A percentile compares a stretch with the other conserved stretches of the same genome.
Conservation (phyloP, 345 rosid species). For the Brassica incana region DNA sequence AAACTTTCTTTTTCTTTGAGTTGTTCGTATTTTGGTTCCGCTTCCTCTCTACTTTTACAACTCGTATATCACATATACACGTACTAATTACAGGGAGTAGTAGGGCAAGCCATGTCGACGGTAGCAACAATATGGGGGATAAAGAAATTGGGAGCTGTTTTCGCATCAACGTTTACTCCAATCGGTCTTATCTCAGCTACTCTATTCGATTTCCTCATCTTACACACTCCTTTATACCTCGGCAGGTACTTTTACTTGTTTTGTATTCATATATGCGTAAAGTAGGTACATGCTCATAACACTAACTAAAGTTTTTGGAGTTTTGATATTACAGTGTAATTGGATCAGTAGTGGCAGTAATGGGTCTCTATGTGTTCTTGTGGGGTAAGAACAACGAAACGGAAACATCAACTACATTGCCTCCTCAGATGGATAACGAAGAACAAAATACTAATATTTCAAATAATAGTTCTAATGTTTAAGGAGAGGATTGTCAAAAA, state of each 20-base stretch:
- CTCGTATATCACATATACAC: not conserved
- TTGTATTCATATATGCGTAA: not conserved
- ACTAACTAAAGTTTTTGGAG: not conserved
- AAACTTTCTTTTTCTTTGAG: not conserved
- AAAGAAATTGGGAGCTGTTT: slow-evolving; percentile 67
- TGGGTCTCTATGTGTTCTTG: slow-evolving; percentile 65
- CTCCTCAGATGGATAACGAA: slow-evolving; percentile 12
- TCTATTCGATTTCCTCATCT: slow-evolving; percentile 55
- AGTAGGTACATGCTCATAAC: not conserved
- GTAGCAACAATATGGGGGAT: slow-evolving; percentile 81
- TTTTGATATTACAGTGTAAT: slow-evolving; percentile 44
- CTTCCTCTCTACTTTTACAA: not conserved
- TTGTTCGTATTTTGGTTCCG: not conserved
- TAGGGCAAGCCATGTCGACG: slow-evolving; percentile 71
- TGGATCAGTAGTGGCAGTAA: slow-evolving; percentile 61
- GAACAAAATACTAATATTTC: not conserved
- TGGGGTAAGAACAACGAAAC: slow-evolving; percentile 78
- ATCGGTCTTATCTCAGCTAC: slow-evolving; percentile 56
- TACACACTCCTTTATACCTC: slow-evolving; percentile 58
- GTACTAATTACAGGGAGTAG: slow-evolving; percentile 44
- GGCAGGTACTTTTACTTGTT: slow-evolving; percentile 54
- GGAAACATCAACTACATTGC: not conserved
- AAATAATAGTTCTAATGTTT: not conserved
- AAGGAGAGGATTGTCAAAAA: too few relatives aligned
- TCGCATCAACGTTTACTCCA: slow-evolving; percentile 71